Percentiles rank a stretch among this genome's conserved stretches.
Evolutionary conservation across 192 early-diverging fungal genomes (phyloP).

Genomic region (Coemansia sp.): DNA sequence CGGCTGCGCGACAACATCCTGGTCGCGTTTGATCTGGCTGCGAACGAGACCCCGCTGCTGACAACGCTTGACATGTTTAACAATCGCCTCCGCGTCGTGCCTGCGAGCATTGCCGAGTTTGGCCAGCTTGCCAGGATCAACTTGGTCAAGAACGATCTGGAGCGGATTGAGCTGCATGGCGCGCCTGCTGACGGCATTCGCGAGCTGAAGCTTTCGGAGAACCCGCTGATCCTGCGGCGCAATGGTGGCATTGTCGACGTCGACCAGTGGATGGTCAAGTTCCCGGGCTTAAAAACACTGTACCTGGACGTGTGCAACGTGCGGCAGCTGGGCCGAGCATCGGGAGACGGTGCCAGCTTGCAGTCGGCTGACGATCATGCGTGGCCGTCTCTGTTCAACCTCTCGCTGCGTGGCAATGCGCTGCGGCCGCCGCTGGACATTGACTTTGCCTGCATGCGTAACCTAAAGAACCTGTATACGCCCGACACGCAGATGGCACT

Average conservation of each 20-base stretch:
- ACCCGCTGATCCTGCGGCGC: conserved; percentile 37
- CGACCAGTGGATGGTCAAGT: conserved; percentile 29
- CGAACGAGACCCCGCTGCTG: conserved; percentile 31
- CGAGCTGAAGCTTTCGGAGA: conserved; percentile 45
- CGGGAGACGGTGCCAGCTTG: background rate
- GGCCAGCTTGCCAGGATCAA: conserved; percentile 27
- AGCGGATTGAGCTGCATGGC: conserved; percentile 30
- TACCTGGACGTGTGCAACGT: conserved; percentile 46
- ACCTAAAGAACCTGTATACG: conserved; percentile 46
- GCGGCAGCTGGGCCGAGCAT: conserved; percentile 18
- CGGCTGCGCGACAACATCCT: conserved; percentile 43
- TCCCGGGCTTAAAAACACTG: conserved; percentile 38
- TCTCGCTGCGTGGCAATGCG: conserved; percentile 43
- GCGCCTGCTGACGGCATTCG: conserved; percentile 30
- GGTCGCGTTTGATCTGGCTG: conserved; percentile 30
- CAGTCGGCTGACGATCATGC: background rate
- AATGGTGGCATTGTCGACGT: conserved; percentile 30
- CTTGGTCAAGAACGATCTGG: conserved; percentile 42
- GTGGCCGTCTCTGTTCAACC: conserved; percentile 41
- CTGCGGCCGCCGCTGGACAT: conserved; percentile 26
- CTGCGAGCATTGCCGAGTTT: conserved; percentile 36
- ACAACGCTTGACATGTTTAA: conserved; percentile 36
- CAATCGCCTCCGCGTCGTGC: conserved; percentile 39
- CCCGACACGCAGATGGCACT: conserved; percentile 36
- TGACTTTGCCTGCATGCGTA: conserved; percentile 28